phyloP scores from a whole-genome alignment of 768 basidiomycete genomes.

The Tylopilus intermedius region DNA sequence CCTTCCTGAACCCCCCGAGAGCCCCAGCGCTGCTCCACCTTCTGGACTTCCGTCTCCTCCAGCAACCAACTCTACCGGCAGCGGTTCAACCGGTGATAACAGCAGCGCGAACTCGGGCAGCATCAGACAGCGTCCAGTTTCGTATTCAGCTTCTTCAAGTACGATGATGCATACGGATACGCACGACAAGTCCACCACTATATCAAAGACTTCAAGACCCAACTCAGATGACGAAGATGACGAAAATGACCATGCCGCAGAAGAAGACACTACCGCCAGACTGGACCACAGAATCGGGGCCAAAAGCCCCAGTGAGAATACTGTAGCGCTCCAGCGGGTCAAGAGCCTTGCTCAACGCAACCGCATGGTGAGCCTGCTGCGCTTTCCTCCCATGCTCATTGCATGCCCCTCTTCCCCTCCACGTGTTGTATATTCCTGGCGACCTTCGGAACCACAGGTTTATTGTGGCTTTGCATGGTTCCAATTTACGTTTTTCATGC shows the following conservation, averaged over 20 bases:
- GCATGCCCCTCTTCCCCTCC: constrained; percentile 22
- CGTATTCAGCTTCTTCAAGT: constrained; percentile 23
- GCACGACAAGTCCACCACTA: constrained; percentile 32
- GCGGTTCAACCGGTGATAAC: constrained; percentile 67
- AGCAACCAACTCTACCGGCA: constrained; percentile 80
- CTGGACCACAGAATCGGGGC: constrained; percentile 35
- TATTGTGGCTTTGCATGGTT: neutral
- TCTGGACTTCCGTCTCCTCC: constrained; percentile 81
- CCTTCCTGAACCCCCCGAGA: constrained; percentile 64
- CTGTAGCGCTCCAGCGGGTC: constrained; percentile 59
- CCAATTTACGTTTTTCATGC: neutral
- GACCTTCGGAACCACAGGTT: constrained; percentile 1
- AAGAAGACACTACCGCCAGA: constrained; percentile 63
- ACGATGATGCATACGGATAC: constrained; percentile 39
- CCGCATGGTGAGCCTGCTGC: constrained; percentile 52
- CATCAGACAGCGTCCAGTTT: constrained; percentile 32
- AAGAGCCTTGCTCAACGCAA: constrained; percentile 68
- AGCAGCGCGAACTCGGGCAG: constrained; percentile 39
- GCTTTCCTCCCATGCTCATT: constrained; percentile 20
- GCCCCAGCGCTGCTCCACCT: constrained; percentile 47
- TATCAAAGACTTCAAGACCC: constrained; percentile 27
- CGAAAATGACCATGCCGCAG: constrained; percentile 45
- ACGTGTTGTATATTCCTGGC: constrained; percentile 26
- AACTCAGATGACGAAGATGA: constrained; percentile 44
- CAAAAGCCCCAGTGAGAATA: constrained; percentile 48